Percentiles rank a stretch among this genome's conserved stretches.
These are phyloP conservation scores for Priceomyces medius DNA, from an alignment of 805 yeast genomes.

Conservation along the genomic window DNA sequence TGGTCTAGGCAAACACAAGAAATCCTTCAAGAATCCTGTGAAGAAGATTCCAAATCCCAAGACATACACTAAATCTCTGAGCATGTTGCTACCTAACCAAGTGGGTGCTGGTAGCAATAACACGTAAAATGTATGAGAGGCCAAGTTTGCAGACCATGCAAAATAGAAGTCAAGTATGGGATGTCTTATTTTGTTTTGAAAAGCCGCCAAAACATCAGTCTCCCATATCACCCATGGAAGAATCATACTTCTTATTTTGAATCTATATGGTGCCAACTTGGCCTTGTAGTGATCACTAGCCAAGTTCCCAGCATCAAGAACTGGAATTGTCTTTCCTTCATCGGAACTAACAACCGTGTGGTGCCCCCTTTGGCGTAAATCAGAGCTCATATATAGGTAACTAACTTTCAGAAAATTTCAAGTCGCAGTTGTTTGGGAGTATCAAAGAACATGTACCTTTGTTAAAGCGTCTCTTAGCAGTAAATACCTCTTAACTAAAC, in stretches of 20 bases:
- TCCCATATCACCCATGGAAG: slow-evolving; percentile 63
- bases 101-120: slow-evolving; percentile 79
- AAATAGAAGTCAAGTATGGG: slow-evolving; percentile 68
- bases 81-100: slow-evolving; percentile 69
- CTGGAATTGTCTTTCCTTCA: slow-evolving; percentile 1
- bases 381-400: too few relatives aligned
- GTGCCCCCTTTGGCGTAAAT: not conserved
- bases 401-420: too few relatives aligned
- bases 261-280: slow-evolving; percentile 56
- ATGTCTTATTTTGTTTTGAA: slow-evolving; percentile 55
- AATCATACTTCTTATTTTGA: slow-evolving; percentile 49
- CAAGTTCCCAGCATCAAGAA: slow-evolving; percentile 71
- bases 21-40: slow-evolving; percentile 79
- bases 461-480: too few relatives aligned
- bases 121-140: slow-evolving; percentile 92
- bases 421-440: too few relatives aligned
- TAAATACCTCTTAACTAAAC: too few relatives aligned
- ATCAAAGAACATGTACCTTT: too few relatives aligned
- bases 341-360: not conserved
- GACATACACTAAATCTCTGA: slow-evolving; percentile 60
- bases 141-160: slow-evolving; percentile 84
- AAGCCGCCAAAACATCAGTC: slow-evolving; percentile 52
- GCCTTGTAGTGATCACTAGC: slow-evolving; percentile 63
- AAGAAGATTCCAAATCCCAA: slow-evolving; percentile 69
- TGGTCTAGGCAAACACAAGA: slow-evolving; percentile 88